Base-by-base conservation (phyloP, 768 basidiomycete genomes). In the Pisolithus microcarpus region DNA sequence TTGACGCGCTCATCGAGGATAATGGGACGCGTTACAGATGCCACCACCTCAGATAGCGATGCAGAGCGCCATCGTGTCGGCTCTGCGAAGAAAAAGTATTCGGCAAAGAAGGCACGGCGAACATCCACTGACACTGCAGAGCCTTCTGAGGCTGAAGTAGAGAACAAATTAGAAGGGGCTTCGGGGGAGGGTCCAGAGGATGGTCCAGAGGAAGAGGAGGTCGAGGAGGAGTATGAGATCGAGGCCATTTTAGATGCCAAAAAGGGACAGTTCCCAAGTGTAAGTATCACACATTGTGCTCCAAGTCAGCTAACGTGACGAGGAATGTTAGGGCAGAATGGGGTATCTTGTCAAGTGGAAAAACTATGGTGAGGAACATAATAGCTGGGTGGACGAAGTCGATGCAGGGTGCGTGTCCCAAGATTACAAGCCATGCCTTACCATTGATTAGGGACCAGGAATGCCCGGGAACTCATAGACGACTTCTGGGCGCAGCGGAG, bases 311-410 rank as follows among this genome's bases (percentile, higher is more conserved):
- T 19, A 18, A 31, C 9, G 23, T 23, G 13, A 1, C 61, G 46
- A 48, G 46, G 48, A 56, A 50, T 54, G 42, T 24, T 49, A 89
- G 87, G 84, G 85, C 54, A 74, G 76, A 45, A 74, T 78, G 56
- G 87, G 84, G 1, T 92, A 87, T 65, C 73, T 81, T 21, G 87
- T 90, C 44, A 89, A 82, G 55, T 92, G 89, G 89, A 87, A 83
- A 59, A 77, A 77, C 21, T 91, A 91, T 52, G 67, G 57, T 2
- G 62, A 71, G 0, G 69, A 72, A 3, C 79, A 90, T 31, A 87
- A 91, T 64, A 88, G 84, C 63, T 92, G 88, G 88, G 87, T 91
- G 0, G 75, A 78, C 53, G 85, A 91, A 62, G 49, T 63, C 4
- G 89, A 92, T 58, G 87, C 87, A 15, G 78, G 54, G 86, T 86